Evolutionary conservation across 768 basidiomycete genomes (phyloP), one percentile per base, ranked within the genome.

Genomic region (Tulasnella sp.): DNA sequence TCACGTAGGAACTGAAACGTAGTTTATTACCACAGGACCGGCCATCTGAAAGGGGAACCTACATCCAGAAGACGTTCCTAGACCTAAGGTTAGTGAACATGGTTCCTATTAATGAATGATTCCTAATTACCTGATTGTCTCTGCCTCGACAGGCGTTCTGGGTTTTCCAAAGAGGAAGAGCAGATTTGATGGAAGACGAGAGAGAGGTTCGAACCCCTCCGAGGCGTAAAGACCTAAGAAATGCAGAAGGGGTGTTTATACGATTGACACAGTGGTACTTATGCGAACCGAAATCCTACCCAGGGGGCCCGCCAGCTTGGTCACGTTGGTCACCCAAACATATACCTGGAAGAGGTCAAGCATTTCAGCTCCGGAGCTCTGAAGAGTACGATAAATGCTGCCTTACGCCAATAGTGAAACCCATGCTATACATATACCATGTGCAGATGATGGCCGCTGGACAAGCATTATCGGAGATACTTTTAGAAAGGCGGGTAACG

Each of bases 31-130:
- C n/a, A 38, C 12, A 39, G 48, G 4, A 24, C 44, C 19, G 27
- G 10, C 27, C 10, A 44, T 9, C n/a, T 36, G 42, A 73, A 46
- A 5, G 31, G 6, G 24, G 10, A 68, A 79, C 78, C 27, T 44
- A 79, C 78, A 79, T 31, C 78, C 78, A 79, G 40, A 79, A 79
- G 18, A 73, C 27, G 40, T 72, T 79, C 48, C 78, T 79, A 74
- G 36, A 27, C 3, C 3, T 21, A 36, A 74, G 19, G 62, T 16
- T 68, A 2, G 5, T 36, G 3, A 79, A 27, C n/a, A 39, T 38
- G n/a, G 58, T 34, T 44, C 36, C 12, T 10, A 24, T 44, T 14
- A 7, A 6, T n/a, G 2, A 39, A 72, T 38, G 31, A 34, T 14
- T 24, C 39, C n/a, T 24, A 6, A 24, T 40, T 39, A 79, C 78